phyloP scores from a whole-genome alignment of 1,284 basidiomycete species.

The Salmacisia buchloeana region DNA sequence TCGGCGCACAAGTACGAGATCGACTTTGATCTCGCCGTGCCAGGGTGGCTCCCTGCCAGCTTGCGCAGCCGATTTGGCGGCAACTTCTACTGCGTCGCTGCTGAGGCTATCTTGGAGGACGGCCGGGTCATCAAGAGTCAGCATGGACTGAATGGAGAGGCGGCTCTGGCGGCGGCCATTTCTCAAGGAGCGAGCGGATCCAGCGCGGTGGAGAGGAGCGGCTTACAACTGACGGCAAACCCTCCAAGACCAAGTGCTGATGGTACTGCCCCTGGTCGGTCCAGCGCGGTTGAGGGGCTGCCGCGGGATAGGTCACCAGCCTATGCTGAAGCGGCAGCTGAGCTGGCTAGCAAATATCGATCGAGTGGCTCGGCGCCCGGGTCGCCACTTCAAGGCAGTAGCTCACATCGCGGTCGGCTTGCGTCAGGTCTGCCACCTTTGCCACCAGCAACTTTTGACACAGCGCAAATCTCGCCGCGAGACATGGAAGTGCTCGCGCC shows the following conservation, averaged over 20 bases:
- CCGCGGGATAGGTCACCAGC: background rate
- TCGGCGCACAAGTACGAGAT: constrained; percentile 34
- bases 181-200: background rate
- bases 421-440: too few species aligned
- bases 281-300: background rate
- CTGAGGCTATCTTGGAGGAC: constrained; percentile 25
- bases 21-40: constrained; percentile 43
- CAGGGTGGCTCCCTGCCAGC: constrained; percentile 48
- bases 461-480: too few species aligned
- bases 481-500: background rate
- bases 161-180: background rate
- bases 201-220: background rate
- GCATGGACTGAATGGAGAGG: background rate
- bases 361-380: too few species aligned
- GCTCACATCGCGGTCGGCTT: too few species aligned
- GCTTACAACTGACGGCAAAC: background rate
- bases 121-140: background rate
- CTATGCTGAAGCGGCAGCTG: background rate
- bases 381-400: too few species aligned
- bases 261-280: too few species aligned
- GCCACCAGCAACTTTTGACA: too few species aligned
- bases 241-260: background rate
- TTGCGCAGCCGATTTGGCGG: constrained; percentile 39
- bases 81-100: constrained; percentile 45
- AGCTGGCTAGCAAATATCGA: background rate